Percentiles rank a stretch among this genome's conserved stretches.
Conservation (phyloP, 768 basidiomycete species). For the Epithele typhae region DNA sequence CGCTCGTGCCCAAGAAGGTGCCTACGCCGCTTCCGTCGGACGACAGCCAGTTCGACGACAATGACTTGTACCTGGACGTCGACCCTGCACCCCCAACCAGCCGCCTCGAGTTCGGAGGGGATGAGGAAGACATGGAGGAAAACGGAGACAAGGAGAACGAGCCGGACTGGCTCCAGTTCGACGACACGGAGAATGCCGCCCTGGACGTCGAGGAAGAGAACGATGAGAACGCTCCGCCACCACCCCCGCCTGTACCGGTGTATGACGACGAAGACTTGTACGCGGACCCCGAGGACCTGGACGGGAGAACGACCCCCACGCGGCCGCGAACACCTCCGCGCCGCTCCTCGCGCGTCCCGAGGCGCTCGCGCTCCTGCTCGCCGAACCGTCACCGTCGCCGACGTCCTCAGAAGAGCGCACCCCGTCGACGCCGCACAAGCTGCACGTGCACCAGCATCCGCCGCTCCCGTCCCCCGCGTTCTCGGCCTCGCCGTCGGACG, state of each 20-base stretch:
- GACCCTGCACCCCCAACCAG: slow-evolving; percentile 4
- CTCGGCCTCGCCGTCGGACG: slow-evolving; percentile 4
- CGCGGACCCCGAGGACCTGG: neutral
- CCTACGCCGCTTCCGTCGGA: slow-evolving; percentile 20
- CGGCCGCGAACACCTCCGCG: neutral
- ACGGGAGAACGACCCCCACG: neutral
- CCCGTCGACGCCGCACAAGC: slow-evolving; percentile 22
- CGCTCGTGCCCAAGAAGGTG: slow-evolving; percentile 10
- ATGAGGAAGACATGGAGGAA: slow-evolving; percentile 6
- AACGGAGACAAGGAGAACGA: slow-evolving; percentile 22
- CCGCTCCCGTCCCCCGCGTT: slow-evolving; percentile 22
- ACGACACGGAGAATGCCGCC: slow-evolving; percentile 8
- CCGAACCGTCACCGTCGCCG: slow-evolving; percentile 10
- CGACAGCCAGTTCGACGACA: slow-evolving; percentile 17
- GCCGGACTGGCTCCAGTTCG: slow-evolving; percentile 4
- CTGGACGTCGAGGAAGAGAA: neutral
- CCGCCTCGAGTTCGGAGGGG: neutral
- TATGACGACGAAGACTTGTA: too few relatives aligned
- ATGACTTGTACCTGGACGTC: slow-evolving; percentile 22
- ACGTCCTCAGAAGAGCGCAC: slow-evolving; percentile 12
- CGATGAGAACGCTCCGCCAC: slow-evolving; percentile 1
- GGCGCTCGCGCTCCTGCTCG: neutral
- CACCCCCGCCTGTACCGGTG: slow-evolving; percentile 5
- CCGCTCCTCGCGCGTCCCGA: neutral
- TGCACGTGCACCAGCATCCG: slow-evolving; percentile 18